Base-by-base conservation (phyloP, 495 filamentous ascomycete genomes). In the Aspergillus cristatus region DNA sequence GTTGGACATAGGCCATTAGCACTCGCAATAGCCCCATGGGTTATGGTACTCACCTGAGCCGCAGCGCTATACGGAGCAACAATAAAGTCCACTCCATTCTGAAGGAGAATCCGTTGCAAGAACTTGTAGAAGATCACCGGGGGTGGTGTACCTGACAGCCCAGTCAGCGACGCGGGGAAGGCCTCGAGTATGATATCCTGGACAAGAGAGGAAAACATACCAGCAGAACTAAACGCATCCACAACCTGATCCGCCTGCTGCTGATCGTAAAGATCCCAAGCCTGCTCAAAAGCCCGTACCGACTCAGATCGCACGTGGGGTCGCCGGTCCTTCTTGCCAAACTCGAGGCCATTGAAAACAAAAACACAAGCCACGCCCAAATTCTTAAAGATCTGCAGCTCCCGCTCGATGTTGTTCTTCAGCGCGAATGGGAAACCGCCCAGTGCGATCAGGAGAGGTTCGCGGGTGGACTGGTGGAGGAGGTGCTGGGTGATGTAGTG, bases 51-150 rank as follows among this genome's bases (percentile, higher is more conserved):
- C 62, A 94, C 87, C 75, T 97, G 90, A 34, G 87, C 84, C 43
- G 83, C 80, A 31, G 90, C 86, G 51, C 80, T 84, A 60, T 89
- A 96, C 3, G 91, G 93, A 11, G 93, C 83, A 35, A 95, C 84
- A 35, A 85, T 74, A 55, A 88, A 94, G 26, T 84, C 71, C 29
- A 95, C 65, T 3, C 71, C 71, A 40, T 79, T 71, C 38, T 83
- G 70, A 39, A 69, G 61, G 22, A 97, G 69, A 22, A 87, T 77
- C 28, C 71, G 65, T 57, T 90, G 86, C 13, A 99, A 63, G 39
- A 83, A 76, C 20, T 74, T 76, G 47, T 80, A 90, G 28, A 88
- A 68, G 29, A 74, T 71, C 54, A 63, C 63, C 58, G 72, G 46
- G 62, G 62, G 49, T 55, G 75, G 53, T 67, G 77, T 51, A 66